Evolutionary conservation across 2,329 filamentous ascomycete species (phyloP).

Genomic region (Mariannaea sp.): DNA sequence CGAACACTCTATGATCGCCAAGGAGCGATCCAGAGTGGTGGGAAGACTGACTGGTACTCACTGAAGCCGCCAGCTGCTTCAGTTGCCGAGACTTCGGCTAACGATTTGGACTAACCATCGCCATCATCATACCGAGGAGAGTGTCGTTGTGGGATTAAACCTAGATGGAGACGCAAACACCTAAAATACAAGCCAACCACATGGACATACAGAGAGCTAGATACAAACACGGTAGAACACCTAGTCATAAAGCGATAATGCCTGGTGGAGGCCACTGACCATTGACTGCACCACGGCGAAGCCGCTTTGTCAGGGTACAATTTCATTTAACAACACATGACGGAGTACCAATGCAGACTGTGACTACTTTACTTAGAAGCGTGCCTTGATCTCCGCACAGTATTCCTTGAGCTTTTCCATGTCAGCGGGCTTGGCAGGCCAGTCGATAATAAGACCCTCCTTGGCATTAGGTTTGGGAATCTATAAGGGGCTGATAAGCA

Average conservation of each 20-base stretch:
- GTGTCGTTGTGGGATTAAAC: constrained; percentile 14
- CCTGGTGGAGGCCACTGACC: constrained; percentile 11
- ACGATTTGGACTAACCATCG: constrained; percentile 52
- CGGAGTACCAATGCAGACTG: background rate
- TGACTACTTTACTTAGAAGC: constrained; percentile 66
- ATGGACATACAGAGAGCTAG: constrained; percentile 12
- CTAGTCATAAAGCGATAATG: constrained; percentile 15
- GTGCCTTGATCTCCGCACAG: constrained; percentile 82
- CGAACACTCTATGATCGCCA: constrained; percentile 83
- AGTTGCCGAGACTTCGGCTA: constrained; percentile 45
- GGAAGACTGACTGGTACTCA: constrained; percentile 73
- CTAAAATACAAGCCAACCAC: background rate
- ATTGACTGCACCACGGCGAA: background rate
- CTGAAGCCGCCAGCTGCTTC: constrained; percentile 26
- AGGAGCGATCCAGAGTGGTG: constrained; percentile 70
- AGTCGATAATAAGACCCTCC: constrained; percentile 79
- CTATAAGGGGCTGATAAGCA: constrained; percentile 47
- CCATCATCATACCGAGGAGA: background rate
- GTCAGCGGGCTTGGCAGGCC: constrained; percentile 76
- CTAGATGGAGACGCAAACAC: constrained; percentile 7
- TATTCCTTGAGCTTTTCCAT: constrained; percentile 84
- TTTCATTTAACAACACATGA: constrained; percentile 8
- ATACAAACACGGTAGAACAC: constrained; percentile 26
- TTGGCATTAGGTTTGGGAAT: constrained; percentile 90
- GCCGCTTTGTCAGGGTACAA: constrained; percentile 1